Evolutionary conservation across 2,329 filamentous ascomycete species (phyloP).

Genomic region (Bipolaris cookei): DNA sequence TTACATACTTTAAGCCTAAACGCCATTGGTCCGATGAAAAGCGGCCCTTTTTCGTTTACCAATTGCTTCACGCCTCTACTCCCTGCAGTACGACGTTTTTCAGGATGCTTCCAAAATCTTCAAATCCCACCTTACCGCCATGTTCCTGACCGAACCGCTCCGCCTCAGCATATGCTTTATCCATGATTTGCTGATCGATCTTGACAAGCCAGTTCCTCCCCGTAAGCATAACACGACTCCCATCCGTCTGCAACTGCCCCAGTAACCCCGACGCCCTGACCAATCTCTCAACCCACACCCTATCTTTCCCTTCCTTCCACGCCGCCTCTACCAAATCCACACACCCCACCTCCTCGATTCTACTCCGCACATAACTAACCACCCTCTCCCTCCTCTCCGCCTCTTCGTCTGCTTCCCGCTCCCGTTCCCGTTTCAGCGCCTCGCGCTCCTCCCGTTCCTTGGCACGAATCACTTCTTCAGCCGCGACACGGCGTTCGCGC

Average conservation of each 20-base stretch:
- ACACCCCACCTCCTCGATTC: slow-evolving; percentile 28
- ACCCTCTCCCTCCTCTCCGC: slow-evolving; percentile 37
- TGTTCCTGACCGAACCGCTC: slow-evolving; percentile 34
- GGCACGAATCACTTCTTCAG: slow-evolving; percentile 53
- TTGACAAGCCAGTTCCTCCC: slow-evolving; percentile 53
- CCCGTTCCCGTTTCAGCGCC: slow-evolving; percentile 47
- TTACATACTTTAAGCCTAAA: neutral
- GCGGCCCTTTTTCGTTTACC: neutral
- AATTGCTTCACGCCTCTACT: slow-evolving; percentile 9
- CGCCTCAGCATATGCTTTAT: slow-evolving; percentile 47
- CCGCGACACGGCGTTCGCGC: slow-evolving; percentile 47
- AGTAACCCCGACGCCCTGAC: slow-evolving; percentile 52
- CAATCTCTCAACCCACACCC: slow-evolving; percentile 53
- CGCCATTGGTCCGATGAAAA: neutral
- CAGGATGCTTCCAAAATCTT: slow-evolving; percentile 49
- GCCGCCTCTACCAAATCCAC: slow-evolving; percentile 52
- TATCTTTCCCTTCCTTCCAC: slow-evolving; percentile 50
- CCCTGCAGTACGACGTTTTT: slow-evolving; percentile 43
- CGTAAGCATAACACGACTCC: slow-evolving; percentile 50
- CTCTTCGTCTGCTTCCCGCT: slow-evolving; percentile 47
- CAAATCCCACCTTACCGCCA: slow-evolving; percentile 45
- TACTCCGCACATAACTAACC: slow-evolving; percentile 36
- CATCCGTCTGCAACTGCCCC: slow-evolving; percentile 33
- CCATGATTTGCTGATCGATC: slow-evolving; percentile 50
- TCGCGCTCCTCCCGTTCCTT: slow-evolving; percentile 51